These are phyloP conservation scores for Microcos paniculata DNA, from an alignment of 345 rosid genomes.

Conservation along the genomic window DNA sequence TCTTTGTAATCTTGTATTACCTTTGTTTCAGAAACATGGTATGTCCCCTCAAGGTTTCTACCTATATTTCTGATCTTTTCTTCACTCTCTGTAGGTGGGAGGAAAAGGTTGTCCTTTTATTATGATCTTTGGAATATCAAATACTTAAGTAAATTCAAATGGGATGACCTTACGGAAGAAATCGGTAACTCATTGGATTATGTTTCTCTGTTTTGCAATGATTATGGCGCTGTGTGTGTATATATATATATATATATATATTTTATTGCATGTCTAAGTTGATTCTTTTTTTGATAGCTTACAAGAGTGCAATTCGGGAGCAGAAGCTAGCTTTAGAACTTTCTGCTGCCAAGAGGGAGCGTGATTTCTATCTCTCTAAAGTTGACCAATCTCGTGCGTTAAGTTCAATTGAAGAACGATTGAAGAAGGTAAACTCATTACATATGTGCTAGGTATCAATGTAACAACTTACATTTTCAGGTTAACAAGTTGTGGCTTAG, in stretches of 20 bases:
- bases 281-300: slow-evolving; percentile 54
- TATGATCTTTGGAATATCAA: slow-evolving; percentile 95
- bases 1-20: not conserved
- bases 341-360: slow-evolving; percentile 90
- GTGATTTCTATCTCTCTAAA: slow-evolving; percentile 78
- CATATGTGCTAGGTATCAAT: not conserved
- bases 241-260: not conserved
- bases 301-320: slow-evolving; percentile 73
- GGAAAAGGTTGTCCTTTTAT: slow-evolving; percentile 69
- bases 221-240: not conserved
- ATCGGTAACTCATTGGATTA: slow-evolving; percentile 48
- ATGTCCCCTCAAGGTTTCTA: not conserved
- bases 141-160: slow-evolving; percentile 89
- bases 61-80: slow-evolving; percentile 3
- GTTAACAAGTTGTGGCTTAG: not conserved
- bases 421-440: slow-evolving; percentile 60
- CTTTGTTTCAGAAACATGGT: not conserved
- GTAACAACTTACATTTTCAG: not conserved
- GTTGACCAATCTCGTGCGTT: slow-evolving; percentile 72
- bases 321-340: slow-evolving; percentile 81
- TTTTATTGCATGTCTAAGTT: slow-evolving; percentile 19
- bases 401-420: slow-evolving; percentile 68
- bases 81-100: slow-evolving; percentile 61
- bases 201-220: slow-evolving; percentile 2
- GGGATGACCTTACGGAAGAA: slow-evolving; percentile 95